These are phyloP conservation scores for Heteromeles arbutifolia DNA, from an alignment of 306 rosid species.

Conservation along the genomic window DNA sequence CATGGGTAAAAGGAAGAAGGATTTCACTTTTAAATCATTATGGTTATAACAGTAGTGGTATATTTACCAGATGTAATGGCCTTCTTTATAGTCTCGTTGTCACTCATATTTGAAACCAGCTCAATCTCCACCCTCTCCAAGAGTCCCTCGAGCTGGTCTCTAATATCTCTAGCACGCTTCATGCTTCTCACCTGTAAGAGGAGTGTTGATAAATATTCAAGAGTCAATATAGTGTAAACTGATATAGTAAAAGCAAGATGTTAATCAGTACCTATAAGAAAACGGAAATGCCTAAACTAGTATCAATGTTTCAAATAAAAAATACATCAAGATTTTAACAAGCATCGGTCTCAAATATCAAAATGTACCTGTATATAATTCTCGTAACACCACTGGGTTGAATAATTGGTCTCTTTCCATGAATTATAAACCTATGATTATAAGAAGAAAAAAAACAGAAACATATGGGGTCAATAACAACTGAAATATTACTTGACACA, in stretches of 20 bases:
- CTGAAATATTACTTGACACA: constrained; percentile 1
- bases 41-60: neutral
- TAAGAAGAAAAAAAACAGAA: too few species aligned
- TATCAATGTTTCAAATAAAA: neutral
- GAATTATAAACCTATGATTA: constrained; percentile 64
- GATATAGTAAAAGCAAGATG: neutral
- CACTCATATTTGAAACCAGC: constrained; percentile 47
- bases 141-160: constrained; percentile 93
- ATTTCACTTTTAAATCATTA: neutral
- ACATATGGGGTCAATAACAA: neutral
- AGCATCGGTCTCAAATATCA: neutral
- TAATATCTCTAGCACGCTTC: constrained; percentile 91
- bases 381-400: constrained; percentile 96
- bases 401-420: constrained; percentile 97
- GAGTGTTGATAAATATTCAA: constrained; percentile 3
- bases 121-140: constrained; percentile 93
- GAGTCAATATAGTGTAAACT: neutral
- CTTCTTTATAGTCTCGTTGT: constrained; percentile 73
- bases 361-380: constrained; percentile 74
- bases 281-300: neutral
- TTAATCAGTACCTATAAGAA: neutral
- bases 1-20: neutral
- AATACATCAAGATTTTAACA: neutral
- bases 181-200: constrained; percentile 77
- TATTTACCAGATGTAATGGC: constrained; percentile 76